Base-by-base conservation (phyloP, 306 rosid genomes). In the Rosa persica region DNA sequence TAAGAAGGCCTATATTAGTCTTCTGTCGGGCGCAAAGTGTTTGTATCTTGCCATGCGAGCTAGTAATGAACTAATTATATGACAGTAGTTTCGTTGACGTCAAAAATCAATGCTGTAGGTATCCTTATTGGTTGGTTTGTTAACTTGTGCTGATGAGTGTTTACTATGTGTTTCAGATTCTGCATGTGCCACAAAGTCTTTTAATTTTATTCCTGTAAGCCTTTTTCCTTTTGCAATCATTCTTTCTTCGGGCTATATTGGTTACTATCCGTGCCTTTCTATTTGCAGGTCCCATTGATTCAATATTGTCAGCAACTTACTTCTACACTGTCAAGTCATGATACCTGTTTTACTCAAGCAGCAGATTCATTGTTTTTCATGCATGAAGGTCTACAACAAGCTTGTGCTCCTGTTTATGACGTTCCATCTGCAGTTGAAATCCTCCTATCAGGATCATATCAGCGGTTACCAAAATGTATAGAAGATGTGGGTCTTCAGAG, bases 331-430 rank as follows among this genome's bases (percentile, higher is more conserved):
- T 96, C 98, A 6, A 96, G 89, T 84, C 99, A 96, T 48, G 99
- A 96, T 72, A 86, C 90, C 44, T 93, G 99, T 86, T 96, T 96
- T 86, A 89, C 99, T 48, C 99, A 96, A 85, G 88, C 99, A 19
- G 98, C 99, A 17, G 99, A 96, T 87, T 96, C 99, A 0, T 79
- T 96, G 87, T 96, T 93, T 85, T 96, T 96, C 83, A 96, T 96
- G 99, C 99, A 96, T 40, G 99, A 96, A 83, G 99, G 97, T 81
- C 92, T 96, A 73, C 99, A 96, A 74, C 99, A 91, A 85, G 98
- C 99, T 20, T 92, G 99, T 71, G 99, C 99, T 48, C 99, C 99
- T 9, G 89, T 96, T 52, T 96, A 93, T 76, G 99, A 96, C 82
- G 98, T 96, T 72, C 99, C 99, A 2, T 91, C 99, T 12, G 99